phyloP scores from a whole-genome alignment of 2,329 filamentous ascomycete species.

The Claviceps monticola region DNA sequence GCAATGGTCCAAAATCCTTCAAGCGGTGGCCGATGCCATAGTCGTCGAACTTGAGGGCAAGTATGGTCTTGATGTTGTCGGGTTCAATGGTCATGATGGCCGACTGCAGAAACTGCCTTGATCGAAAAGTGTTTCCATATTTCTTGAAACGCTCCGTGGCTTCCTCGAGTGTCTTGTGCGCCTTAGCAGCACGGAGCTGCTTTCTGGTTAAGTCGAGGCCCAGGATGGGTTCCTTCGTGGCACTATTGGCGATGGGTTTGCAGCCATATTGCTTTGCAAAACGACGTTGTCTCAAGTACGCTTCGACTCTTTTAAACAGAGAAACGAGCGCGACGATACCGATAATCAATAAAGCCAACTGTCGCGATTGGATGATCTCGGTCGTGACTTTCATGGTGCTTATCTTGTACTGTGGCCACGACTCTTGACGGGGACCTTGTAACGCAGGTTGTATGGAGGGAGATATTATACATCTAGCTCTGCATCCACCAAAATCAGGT shows the following conservation, averaged over 20 bases:
- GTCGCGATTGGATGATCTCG: neutral
- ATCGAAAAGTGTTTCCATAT: slow-evolving; percentile 1
- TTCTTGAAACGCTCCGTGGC: neutral
- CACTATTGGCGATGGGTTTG: neutral
- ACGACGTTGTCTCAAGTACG: neutral
- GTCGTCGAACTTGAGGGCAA: slow-evolving; percentile 14
- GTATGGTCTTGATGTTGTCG: slow-evolving; percentile 16
- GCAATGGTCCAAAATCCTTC: slow-evolving; percentile 19
- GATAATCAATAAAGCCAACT: neutral
- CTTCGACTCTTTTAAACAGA: neutral
- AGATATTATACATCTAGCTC: too few relatives aligned
- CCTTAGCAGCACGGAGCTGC: neutral
- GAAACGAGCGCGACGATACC: neutral
- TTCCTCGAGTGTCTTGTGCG: slow-evolving; percentile 2
- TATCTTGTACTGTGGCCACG: too few relatives aligned
- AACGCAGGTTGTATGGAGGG: too few relatives aligned
- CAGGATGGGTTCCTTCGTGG: slow-evolving; percentile 2
- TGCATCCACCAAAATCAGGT: too few relatives aligned
- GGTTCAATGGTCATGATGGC: slow-evolving; percentile 13
- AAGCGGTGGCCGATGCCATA: slow-evolving; percentile 12
- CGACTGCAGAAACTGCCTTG: neutral
- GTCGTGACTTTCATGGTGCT: neutral
- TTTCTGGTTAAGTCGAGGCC: slow-evolving; percentile 2
- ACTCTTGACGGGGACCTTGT: too few relatives aligned
- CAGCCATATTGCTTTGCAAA: slow-evolving; percentile 3